A percentile compares a stretch with the other conserved stretches of the same genome.
These are phyloP conservation scores for Scenedesmus sp. DNA, from an alignment of 163 green algal species.

Conservation along the genomic window DNA sequence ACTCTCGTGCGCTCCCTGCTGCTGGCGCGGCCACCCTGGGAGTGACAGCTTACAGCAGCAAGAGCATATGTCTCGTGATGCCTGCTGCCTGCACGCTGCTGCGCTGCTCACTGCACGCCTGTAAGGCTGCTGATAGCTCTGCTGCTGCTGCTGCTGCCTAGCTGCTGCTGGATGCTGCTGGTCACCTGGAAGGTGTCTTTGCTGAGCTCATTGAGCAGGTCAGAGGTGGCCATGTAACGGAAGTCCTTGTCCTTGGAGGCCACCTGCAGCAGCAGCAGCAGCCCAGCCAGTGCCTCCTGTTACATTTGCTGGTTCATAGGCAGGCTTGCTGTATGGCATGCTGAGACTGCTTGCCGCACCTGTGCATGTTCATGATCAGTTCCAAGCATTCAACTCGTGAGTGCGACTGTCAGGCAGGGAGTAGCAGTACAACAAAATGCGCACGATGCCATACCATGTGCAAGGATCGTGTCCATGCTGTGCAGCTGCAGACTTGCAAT, in stretches of 20 bases:
- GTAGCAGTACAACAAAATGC: not conserved
- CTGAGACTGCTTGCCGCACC: too few relatives aligned
- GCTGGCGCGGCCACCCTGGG: not conserved
- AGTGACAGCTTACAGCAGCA: not conserved
- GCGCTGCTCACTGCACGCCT: not conserved
- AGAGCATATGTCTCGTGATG: not conserved
- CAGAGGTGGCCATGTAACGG: constrained; percentile 96
- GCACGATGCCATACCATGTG: not conserved
- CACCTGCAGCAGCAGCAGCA: constrained; percentile 74
- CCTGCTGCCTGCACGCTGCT: not conserved
- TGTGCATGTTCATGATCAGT: not conserved
- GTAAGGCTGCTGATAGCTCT: not conserved
- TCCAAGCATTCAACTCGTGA: not conserved
- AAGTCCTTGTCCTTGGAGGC: constrained; percentile 92
- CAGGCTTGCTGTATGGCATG: not conserved
- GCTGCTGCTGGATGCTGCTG: not conserved
- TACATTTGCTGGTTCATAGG: not conserved
- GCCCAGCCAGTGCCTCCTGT: not conserved
- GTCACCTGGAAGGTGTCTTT: constrained; percentile 79
- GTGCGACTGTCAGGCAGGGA: not conserved
- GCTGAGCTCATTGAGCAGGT: constrained; percentile 92
- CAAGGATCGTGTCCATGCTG: not conserved
- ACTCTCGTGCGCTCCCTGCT: not conserved
- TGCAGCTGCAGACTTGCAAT: not conserved
- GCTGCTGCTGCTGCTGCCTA: not conserved